A percentile compares a stretch with the other conserved stretches of the same genome.
Evolutionary conservation across 805 yeast genomes (phyloP).

Genomic region (Saccharomycopsis guyanensis): DNA sequence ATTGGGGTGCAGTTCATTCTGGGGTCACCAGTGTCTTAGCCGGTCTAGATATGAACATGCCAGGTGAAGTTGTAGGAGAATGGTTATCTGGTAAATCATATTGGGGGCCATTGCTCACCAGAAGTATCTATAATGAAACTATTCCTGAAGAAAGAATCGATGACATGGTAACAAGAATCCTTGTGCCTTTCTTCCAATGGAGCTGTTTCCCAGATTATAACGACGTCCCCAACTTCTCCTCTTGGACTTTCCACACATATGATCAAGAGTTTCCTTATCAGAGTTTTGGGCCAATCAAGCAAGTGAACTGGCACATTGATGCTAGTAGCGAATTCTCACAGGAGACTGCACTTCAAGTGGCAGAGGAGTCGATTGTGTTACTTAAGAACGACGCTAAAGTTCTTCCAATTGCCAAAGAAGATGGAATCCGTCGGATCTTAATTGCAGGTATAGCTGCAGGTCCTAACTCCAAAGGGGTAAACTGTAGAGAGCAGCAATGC

Average conservation of each 20-base stretch:
- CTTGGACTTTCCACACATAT: constrained; percentile 50
- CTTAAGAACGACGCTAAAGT: constrained; percentile 44
- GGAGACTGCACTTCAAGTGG: constrained; percentile 43
- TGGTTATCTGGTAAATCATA: constrained; percentile 46
- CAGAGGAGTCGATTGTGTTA: constrained; percentile 49
- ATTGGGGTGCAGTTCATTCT: constrained; percentile 58
- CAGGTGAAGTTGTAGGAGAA: constrained; percentile 46
- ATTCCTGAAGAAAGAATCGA: constrained; percentile 44
- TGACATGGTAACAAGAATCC: constrained; percentile 55
- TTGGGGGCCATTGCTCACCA: constrained; percentile 52
- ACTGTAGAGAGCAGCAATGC: constrained; percentile 45
- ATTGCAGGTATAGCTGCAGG: constrained; percentile 50
- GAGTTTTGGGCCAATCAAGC: constrained; percentile 45
- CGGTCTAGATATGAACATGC: constrained; percentile 64
- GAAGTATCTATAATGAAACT: constrained; percentile 49
- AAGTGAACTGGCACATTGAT: constrained; percentile 48
- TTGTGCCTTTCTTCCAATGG: constrained; percentile 38
- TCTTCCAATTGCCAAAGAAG: constrained; percentile 40
- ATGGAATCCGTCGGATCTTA: constrained; percentile 30
- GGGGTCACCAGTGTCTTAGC: constrained; percentile 50
- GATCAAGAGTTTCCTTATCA: constrained; percentile 50
- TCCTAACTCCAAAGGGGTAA: constrained; percentile 42
- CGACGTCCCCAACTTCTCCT: constrained; percentile 42
- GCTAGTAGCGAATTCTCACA: constrained; percentile 43
- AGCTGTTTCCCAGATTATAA: constrained; percentile 22